Evolutionary conservation across 2,329 filamentous ascomycete genomes (phyloP), one percentile per base, ranked within the genome.

Genomic region (Macrophomina pseudophaseolina): DNA sequence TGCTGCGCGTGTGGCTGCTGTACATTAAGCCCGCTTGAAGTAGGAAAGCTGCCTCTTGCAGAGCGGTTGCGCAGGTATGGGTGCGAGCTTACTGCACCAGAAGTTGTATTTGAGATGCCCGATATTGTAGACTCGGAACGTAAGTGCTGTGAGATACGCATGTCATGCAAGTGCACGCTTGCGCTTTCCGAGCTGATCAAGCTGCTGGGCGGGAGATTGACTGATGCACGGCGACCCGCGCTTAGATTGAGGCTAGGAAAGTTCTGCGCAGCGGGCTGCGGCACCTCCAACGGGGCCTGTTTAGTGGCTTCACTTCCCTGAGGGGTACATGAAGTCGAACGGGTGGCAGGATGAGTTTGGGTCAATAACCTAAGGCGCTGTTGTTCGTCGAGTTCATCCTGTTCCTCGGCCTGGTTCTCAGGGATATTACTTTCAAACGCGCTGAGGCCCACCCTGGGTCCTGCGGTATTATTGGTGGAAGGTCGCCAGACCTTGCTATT

Each of bases 71-170:
- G 58, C 11, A 11, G 30, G 42, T 49, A 30, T 5, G 16, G 16
- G 16, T 54, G 52, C n/a, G 8, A 5, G 18, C 35, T 30, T 5
- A 11, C 7, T 6, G 9, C 33, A 14, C 32, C 52, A 3, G 44
- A 49, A 2, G 44, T 35, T 11, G 58, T 12, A 18, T 6, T 14
- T 5, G 56, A 60, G 16, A 35, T 6, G 14, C 40, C 28, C 7
- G 58, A 62, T 5, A 58, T n/a, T 11, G 52, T 56, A 14, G 53
- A 60, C 16, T 76, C 75, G 6, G 79, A 81, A 6, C 81, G 79
- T 14, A 83, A 71, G 70, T 81, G 80, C 60, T 80, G 77, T 2
- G 79, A 81, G 33, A 83, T 82, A 12, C 78, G 75, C 80, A 82
- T 82, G 38, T 74, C 78, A 59, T 79, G 72, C 1, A 83, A 73